phyloP scores from a whole-genome alignment of 352 stramenopile genomes.

The Pythium coloratum region DNA sequence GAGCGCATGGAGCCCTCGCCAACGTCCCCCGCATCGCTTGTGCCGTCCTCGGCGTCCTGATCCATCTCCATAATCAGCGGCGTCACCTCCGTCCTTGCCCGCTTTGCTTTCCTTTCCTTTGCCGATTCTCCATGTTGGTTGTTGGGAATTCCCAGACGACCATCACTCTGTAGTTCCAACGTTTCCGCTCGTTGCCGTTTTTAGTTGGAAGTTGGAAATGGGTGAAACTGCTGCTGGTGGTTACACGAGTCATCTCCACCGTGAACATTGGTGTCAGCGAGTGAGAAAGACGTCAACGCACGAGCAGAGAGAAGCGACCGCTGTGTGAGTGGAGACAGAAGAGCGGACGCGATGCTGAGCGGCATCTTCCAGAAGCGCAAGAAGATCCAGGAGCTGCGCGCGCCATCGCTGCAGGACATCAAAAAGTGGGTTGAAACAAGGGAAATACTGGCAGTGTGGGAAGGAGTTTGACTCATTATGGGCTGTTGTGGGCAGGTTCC shows the following conservation, averaged over 20 bases:
- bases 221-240: constrained; percentile 4
- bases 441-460: neutral
- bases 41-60: neutral
- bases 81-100: neutral
- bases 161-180: constrained; percentile 10
- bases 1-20: neutral
- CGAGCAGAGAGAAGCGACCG: neutral
- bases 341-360: constrained; percentile 44
- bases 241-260: neutral
- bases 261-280: neutral
- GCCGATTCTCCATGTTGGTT: constrained; percentile 3
- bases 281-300: neutral
- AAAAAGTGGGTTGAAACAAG: constrained; percentile 46
- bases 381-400: constrained; percentile 76
- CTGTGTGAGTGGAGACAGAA: neutral
- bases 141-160: constrained; percentile 4
- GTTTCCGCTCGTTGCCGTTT: constrained; percentile 8
- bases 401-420: constrained; percentile 71
- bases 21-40: neutral
- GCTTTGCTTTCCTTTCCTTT: neutral
- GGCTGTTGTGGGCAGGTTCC: constrained; percentile 41
- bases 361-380: constrained; percentile 81
- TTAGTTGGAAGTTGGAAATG: neutral
- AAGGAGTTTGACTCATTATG: neutral
- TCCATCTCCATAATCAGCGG: neutral